Conservation (phyloP, 1,284 basidiomycete species). For the Thelephora terrestris region DNA sequence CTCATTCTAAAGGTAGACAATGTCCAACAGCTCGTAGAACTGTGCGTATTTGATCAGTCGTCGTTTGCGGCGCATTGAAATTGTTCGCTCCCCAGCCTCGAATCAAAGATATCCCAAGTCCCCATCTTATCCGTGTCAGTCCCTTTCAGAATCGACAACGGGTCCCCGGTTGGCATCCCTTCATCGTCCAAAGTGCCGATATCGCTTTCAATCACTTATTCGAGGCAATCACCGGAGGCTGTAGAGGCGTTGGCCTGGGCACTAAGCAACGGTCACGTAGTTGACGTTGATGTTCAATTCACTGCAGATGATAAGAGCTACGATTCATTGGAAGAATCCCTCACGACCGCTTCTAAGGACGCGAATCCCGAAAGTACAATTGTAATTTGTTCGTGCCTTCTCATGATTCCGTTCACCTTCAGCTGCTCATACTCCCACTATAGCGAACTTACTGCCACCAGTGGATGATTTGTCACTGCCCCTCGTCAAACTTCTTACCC, state of each 20-base stretch:
- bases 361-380: slow-evolving; percentile 39
- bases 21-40: slow-evolving; percentile 29
- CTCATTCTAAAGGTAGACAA: slow-evolving; percentile 32
- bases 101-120: slow-evolving; percentile 9
- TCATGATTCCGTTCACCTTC: neutral
- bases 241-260: slow-evolving; percentile 53
- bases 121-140: slow-evolving; percentile 34
- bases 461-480: slow-evolving; percentile 63
- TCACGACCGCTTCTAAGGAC: slow-evolving; percentile 48
- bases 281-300: slow-evolving; percentile 59
- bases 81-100: slow-evolving; percentile 6
- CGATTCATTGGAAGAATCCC: slow-evolving; percentile 66
- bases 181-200: slow-evolving; percentile 31
- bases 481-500: slow-evolving; percentile 68
- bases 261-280: slow-evolving; percentile 44
- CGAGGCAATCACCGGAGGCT: slow-evolving; percentile 33
- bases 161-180: slow-evolving; percentile 25
- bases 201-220: slow-evolving; percentile 48
- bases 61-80: neutral
- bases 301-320: slow-evolving; percentile 43
- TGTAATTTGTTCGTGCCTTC: slow-evolving; percentile 55
- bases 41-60: slow-evolving; percentile 13
- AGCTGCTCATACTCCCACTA: neutral
- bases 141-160: slow-evolving; percentile 47
- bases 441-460: slow-evolving; percentile 82